These are phyloP conservation scores for Polyplosphaeria fusca DNA, from an alignment of 495 filamentous ascomycete genomes.

Conservation along the genomic window DNA sequence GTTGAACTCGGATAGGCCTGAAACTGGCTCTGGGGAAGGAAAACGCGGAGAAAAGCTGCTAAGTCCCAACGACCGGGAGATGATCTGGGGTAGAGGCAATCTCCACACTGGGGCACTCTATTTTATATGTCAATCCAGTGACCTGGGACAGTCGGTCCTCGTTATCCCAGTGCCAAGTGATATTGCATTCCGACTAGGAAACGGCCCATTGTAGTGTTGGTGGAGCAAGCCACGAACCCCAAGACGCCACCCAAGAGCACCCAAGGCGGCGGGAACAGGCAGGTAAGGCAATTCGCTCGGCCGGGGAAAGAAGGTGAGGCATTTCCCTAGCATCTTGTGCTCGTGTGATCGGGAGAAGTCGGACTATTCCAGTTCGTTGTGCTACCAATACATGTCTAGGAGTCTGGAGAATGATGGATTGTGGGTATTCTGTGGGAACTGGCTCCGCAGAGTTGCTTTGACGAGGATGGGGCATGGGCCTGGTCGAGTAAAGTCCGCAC, in stretches of 20 bases:
- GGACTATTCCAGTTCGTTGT: not conserved
- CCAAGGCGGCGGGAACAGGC: not conserved
- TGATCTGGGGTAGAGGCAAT: not conserved
- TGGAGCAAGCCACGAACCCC: not conserved
- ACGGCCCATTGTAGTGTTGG: not conserved
- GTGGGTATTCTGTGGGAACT: not conserved
- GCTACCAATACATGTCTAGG: not conserved
- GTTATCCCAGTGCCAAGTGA: not conserved
- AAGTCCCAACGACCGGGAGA: not conserved
- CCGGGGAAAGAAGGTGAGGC: not conserved
- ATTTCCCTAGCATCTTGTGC: not conserved
- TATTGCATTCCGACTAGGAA: not conserved
- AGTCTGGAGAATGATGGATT: not conserved
- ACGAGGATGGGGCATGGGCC: too few species aligned
- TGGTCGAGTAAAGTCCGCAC: too few species aligned
- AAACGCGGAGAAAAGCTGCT: not conserved
- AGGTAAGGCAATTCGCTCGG: not conserved
- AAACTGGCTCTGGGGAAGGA: not conserved
- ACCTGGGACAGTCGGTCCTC: not conserved
- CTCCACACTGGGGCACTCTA: not conserved
- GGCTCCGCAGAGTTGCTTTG: not conserved
- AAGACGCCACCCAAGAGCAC: not conserved
- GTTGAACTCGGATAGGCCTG: not conserved
- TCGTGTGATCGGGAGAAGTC: not conserved
- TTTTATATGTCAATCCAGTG: not conserved